phyloP scores from a whole-genome alignment of 495 filamentous ascomycete species.

The Tetracladium setigerum region DNA sequence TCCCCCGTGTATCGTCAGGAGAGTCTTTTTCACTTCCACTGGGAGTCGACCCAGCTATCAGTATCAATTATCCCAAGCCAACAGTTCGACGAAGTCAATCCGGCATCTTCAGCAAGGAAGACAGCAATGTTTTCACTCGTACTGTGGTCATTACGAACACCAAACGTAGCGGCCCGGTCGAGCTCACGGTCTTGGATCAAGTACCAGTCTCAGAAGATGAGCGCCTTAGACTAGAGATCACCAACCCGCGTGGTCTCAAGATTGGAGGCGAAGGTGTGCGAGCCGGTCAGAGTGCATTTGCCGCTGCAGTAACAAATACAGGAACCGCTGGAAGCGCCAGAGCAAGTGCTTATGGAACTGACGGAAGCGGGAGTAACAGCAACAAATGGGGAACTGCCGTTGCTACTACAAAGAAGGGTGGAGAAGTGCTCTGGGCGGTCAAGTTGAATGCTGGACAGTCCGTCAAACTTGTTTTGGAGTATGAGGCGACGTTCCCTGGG shows the following conservation, averaged over 20 bases:
- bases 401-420: conserved; percentile 45
- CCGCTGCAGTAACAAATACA: conserved; percentile 1
- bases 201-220: conserved; percentile 62
- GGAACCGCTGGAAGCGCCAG: conserved; percentile 6
- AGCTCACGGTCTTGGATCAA: conserved; percentile 55
- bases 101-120: conserved; percentile 49
- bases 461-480: conserved; percentile 52
- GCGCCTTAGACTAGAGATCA: conserved; percentile 43
- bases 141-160: conserved; percentile 52
- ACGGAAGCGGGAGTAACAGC: conserved; percentile 8
- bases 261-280: conserved; percentile 32
- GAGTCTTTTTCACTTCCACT: conserved; percentile 53
- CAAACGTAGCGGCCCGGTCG: conserved; percentile 36
- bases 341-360: conserved; percentile 9
- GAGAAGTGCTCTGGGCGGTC: conserved; percentile 56
- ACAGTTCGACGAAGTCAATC: conserved; percentile 44
- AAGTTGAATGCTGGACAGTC: conserved; percentile 47
- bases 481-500: conserved; percentile 49
- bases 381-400: conserved; percentile 40
- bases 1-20: conserved; percentile 53
- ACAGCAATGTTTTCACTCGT: conserved; percentile 49
- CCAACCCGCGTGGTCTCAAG: conserved; percentile 43
- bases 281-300: conserved; percentile 25
- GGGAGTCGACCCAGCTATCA: conserved; percentile 57
- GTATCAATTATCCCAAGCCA: conserved; percentile 55